Evolutionary conservation across 345 rosid genomes (phyloP).

Genomic region (Carallia brachiata): DNA sequence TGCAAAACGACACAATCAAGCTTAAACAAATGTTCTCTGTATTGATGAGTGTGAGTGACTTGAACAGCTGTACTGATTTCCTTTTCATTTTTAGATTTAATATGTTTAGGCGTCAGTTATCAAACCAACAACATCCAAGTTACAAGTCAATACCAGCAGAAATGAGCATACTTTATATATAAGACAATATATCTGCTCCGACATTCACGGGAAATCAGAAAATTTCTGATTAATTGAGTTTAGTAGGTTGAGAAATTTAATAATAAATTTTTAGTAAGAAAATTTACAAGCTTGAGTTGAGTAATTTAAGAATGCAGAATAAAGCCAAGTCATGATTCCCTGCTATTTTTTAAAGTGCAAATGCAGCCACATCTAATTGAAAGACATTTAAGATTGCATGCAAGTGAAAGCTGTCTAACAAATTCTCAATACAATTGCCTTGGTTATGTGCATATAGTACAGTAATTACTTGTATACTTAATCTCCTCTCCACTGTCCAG

Average conservation of each 20-base stretch:
- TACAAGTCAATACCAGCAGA: conserved; percentile 21
- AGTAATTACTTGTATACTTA: no score
- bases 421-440: no score
- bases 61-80: not conserved
- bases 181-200: conserved; percentile 11
- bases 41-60: not conserved
- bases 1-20: not conserved
- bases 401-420: no score
- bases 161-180: conserved; percentile 12
- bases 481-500: no score
- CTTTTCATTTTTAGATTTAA: not conserved
- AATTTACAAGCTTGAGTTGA: conserved; percentile 17
- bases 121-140: not conserved
- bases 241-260: conserved; percentile 18
- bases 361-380: conserved; percentile 16
- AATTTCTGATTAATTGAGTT: not conserved
- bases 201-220: conserved; percentile 17
- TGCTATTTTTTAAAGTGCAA: conserved; percentile 37
- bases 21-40: not conserved
- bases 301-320: conserved; percentile 15
- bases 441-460: no score
- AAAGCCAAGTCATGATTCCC: conserved; percentile 43
- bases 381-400: not conserved
- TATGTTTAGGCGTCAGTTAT: not conserved
- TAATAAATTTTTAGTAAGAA: not conserved